A percentile compares a stretch with the other conserved stretches of the same genome.
Evolutionary conservation across 192 early-diverging fungal genomes (phyloP).

Genomic region (Dimargaris cristalligena): DNA sequence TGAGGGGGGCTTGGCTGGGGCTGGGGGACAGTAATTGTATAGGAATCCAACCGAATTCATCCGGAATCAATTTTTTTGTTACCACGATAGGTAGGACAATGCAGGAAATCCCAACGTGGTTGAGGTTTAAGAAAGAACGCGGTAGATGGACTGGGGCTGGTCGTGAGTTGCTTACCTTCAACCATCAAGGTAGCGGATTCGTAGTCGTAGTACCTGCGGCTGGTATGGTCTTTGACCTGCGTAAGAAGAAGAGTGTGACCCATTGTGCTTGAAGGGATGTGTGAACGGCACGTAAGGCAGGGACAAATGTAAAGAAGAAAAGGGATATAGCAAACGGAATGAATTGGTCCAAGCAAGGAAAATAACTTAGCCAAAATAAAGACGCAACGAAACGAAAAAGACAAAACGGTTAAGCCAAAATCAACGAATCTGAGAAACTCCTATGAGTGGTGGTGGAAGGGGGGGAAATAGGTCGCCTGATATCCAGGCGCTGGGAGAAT

Average conservation of each 20-base stretch:
- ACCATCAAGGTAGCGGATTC: background rate
- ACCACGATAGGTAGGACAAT: background rate
- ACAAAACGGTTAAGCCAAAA: background rate
- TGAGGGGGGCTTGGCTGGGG: too few relatives aligned
- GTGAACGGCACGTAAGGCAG: background rate
- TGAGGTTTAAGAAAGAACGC: background rate
- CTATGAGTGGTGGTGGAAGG: too few relatives aligned
- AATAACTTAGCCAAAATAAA: background rate
- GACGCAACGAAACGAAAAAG: background rate
- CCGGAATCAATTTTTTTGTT: too few relatives aligned
- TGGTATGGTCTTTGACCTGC: background rate
- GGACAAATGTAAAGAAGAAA: background rate
- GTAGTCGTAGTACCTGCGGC: slow-evolving; percentile 1
- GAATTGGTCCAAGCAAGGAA: background rate
- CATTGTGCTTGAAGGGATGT: background rate
- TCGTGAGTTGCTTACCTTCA: slow-evolving; percentile 9
- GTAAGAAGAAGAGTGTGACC: background rate
- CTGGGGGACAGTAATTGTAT: too few relatives aligned
- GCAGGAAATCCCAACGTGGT: background rate
- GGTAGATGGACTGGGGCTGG: too few relatives aligned
- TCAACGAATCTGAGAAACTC: too few relatives aligned
- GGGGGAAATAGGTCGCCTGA: too few relatives aligned
- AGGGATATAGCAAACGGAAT: background rate
- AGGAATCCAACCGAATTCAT: too few relatives aligned
- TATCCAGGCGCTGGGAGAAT: too few relatives aligned